Evolutionary conservation across 331 rosid species (phyloP), one percentile per base, ranked within the genome.

Genomic region (Cucumis variabilis): DNA sequence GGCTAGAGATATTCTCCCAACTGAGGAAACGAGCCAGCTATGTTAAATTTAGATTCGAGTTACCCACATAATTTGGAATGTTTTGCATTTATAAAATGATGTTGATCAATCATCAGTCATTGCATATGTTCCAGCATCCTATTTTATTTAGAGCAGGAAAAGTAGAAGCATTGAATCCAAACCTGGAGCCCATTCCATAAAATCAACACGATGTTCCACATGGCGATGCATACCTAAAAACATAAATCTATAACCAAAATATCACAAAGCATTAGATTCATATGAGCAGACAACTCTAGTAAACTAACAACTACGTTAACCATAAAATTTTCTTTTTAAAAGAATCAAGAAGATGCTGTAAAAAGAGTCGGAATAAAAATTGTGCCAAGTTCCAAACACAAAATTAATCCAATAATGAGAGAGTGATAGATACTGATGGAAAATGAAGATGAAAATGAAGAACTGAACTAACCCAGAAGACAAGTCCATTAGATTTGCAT

Each of bases 141-240:
- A 75, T 33, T 33, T 23, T 82, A 77, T 11, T 80, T 68, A 33
- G 27, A 46, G 28, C 37, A 63, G 72, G n/a, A 87, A 76, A 83
- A 90, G 71, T 70, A 86, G 48, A 28, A 74, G 88, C 67, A 87
- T 60, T 55, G 85, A 53, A 88, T 70, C 86, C 94, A 89, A 93
- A 96, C 98, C 99, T 93, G 99, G 99, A 89, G 99, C 99, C 99
- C 99, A 95, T 86, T 97, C 99, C 98, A 97, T 91, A 87, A 93
- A 97, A 90, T 97, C 99, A 66, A 89, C 98, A 51, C 98, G 93
- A 87, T 93, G 99, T 89, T 97, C 98, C 67, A 98, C 93, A 90
- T 97, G 99, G 79, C 99, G 98, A 91, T 95, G 99, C 95, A 97
- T 87, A 72, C 99, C 99, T 92, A 97, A 46, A 86, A 97, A 87